Base-by-base conservation (phyloP, 768 basidiomycete species). In the Vararia minispora region DNA sequence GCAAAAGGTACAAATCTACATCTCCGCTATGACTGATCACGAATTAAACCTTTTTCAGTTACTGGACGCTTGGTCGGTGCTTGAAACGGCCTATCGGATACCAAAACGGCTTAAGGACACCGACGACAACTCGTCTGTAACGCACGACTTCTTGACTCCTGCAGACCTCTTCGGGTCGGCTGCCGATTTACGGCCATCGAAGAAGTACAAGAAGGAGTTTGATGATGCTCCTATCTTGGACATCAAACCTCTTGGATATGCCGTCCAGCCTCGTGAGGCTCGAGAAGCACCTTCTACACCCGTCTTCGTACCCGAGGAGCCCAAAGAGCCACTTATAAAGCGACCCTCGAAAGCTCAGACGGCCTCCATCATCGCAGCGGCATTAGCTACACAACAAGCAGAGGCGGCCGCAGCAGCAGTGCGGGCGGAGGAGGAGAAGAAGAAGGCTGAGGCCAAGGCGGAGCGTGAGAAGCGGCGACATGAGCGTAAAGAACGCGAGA, bases 81-180 rank as follows among this genome's bases (percentile, higher is more conserved):
- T 97, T 30, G 77, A 79, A 22, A 55, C 74, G n/a, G 81, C 73
- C 20, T 92, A 81, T 56, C 76, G 88, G 49, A 94, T 95, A 72
- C 85, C 89, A 12, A 85, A 87, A 54, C 70, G 81, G 40, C 48
- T 66, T 33, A 66, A 65, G 48, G 56, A 49, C 33, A 54, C 50
- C 2, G 52, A 50, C 2, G 50, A 49, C 5, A 49, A 50, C 10
- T 18, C 34, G 11, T 27, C 13, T 20, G 25, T 25, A 17, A 35
- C 35, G 13, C 42, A 40, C 31, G 36, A 30, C 2, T 24, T 13
- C n/a, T 35, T 33, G 6, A 31, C 39, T 0, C 40, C 47, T 5
- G 41, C 41, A 4, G 17, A 26, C 2, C 41, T n/a, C n/a, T n/a
- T n/a, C n/a, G n/a, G n/a, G n/a, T n/a, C n/a, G n/a, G n/a, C n/a